Percentiles rank a stretch among this genome's conserved stretches.
Evolutionary conservation across 164 flowering plant species (phyloP).

Genomic region (Taxillus chinensis): DNA sequence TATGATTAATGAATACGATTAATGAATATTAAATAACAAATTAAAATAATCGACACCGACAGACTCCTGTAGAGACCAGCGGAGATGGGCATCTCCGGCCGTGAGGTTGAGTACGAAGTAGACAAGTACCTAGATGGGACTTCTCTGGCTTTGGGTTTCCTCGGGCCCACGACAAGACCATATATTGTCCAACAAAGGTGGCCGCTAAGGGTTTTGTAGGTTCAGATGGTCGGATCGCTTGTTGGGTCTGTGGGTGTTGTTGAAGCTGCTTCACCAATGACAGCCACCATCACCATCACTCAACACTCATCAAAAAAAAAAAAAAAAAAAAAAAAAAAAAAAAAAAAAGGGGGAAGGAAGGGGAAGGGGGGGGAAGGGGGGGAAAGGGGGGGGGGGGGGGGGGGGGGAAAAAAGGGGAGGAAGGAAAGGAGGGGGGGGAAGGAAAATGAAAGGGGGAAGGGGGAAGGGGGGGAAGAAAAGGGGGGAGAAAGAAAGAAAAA

Average conservation of each 20-base stretch:
- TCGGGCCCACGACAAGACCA: conserved; percentile 17
- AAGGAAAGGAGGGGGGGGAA: too few species aligned
- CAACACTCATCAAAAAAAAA: conserved; percentile 16
- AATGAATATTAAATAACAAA: too few species aligned
- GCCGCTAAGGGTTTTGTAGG: conserved; percentile 15
- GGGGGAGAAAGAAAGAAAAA: too few species aligned
- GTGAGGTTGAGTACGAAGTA: conserved; percentile 44
- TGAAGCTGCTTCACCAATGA: conserved; percentile 32
- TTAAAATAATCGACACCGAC: conserved; percentile 86
- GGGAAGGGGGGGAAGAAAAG: too few species aligned
- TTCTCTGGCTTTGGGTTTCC: conserved; percentile 51
- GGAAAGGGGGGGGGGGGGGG: too few species aligned
- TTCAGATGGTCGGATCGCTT: conserved; percentile 7
- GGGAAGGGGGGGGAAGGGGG: too few species aligned
- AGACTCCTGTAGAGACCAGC: conserved; percentile 48
- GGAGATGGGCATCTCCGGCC: conserved; percentile 72
- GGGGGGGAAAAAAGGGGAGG: too few species aligned
- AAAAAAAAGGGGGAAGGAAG: too few species aligned
- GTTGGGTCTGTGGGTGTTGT: conserved; percentile 14
- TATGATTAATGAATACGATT: too few species aligned
- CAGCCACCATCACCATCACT: conserved; percentile 59
- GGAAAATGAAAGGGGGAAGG: too few species aligned
- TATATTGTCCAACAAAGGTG: conserved; percentile 48
- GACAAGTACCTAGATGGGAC: conserved; percentile 76
- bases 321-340: too few species aligned